Percentiles rank a stretch among this genome's conserved stretches.
Evolutionary conservation across 2,329 filamentous ascomycete genomes (phyloP).

Genomic region (Macroventuria anomochaeta): DNA sequence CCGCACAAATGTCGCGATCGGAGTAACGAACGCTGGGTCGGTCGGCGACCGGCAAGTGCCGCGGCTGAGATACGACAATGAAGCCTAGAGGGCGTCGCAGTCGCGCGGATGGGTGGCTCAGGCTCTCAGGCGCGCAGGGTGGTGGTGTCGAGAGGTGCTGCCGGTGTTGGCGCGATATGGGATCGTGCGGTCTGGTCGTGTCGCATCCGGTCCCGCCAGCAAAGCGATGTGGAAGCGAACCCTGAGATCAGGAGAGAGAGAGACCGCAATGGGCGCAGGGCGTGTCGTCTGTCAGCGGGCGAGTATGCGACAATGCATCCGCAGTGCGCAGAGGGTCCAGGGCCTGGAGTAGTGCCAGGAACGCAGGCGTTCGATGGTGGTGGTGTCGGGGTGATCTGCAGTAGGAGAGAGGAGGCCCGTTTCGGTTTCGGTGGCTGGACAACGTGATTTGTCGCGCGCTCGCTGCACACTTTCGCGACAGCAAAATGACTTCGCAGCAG

Average conservation of each 20-base stretch:
- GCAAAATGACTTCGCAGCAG: neutral
- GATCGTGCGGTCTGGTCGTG: slow-evolving; percentile 36
- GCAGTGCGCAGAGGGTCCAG: slow-evolving; percentile 30
- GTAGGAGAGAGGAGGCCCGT: slow-evolving; percentile 1
- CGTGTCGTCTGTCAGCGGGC: slow-evolving; percentile 28
- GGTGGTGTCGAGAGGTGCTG: slow-evolving; percentile 24
- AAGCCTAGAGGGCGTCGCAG: slow-evolving; percentile 9
- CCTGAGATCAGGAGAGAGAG: slow-evolving; percentile 16
- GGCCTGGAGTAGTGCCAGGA: slow-evolving; percentile 34
- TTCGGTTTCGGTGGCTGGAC: slow-evolving; percentile 1
- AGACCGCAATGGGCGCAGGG: slow-evolving; percentile 36
- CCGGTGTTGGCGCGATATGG: slow-evolving; percentile 36
- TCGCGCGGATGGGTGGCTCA: slow-evolving; percentile 32
- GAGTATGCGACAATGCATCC: slow-evolving; percentile 37
- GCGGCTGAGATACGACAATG: slow-evolving; percentile 33
- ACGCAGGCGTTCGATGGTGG: slow-evolving; percentile 21
- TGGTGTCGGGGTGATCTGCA: slow-evolving; percentile 25
- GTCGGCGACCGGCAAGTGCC: slow-evolving; percentile 34
- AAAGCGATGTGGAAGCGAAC: slow-evolving; percentile 29
- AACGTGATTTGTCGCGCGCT: slow-evolving; percentile 8
- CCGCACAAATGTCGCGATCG: slow-evolving; percentile 29
- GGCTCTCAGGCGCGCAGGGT: slow-evolving; percentile 26
- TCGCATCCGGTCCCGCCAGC: slow-evolving; percentile 45
- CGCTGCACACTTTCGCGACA: neutral
- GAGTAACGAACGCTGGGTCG: slow-evolving; percentile 25